Base-by-base conservation (phyloP, 1,284 basidiomycete genomes). In the Ustilago bromivora region DNA sequence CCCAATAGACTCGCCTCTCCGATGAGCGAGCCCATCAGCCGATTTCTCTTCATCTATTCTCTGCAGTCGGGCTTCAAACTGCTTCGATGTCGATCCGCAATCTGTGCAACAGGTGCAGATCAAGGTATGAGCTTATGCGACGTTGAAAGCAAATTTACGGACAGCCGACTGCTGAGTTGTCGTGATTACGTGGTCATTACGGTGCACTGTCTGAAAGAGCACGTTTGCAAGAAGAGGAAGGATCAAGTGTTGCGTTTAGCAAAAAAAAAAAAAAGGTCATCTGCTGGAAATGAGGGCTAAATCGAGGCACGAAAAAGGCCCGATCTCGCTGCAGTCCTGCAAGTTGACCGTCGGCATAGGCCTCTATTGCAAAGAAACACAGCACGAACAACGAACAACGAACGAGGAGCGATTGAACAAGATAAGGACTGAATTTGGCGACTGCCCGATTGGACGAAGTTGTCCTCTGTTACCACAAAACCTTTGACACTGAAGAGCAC, bases 401-500 rank as follows among this genome's bases (percentile, higher is more conserved):
- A 38, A 9, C 43, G 11, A 19, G 1, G 43, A 19, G n/a, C 5
- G 32, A 35, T 51, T 58, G 46, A 35, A 6, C 57, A 6, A 58
- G 43, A 58, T 58, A 58, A 49, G 28, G 56, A 15, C n/a, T 15
- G 35, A 10, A 47, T 43, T 54, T 35, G 41, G 43, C 43, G 34
- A n/a, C 9, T 12, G 31, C 31, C 28, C 10, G n/a, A 36, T 63
- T 28, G 46, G 41, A 57, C 51, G 28, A 46, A 46, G 43, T 28
- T 28, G 43, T 4, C n/a, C 17, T 38, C 40, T 41, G 40, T 41
- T n/a, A 41, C 32, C 32, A 43, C 38, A 41, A 57, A 58, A 23
- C 34, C 15, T 11, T 51, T 51, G 49, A 51, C 4, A 38, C 11
- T 23, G n/a, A 31, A 54, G 49, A 54, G 40, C 40, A 31, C 52